Evolutionary conservation across 2,329 filamentous ascomycete genomes (phyloP).

Genomic region (Fusarium newnesense): DNA sequence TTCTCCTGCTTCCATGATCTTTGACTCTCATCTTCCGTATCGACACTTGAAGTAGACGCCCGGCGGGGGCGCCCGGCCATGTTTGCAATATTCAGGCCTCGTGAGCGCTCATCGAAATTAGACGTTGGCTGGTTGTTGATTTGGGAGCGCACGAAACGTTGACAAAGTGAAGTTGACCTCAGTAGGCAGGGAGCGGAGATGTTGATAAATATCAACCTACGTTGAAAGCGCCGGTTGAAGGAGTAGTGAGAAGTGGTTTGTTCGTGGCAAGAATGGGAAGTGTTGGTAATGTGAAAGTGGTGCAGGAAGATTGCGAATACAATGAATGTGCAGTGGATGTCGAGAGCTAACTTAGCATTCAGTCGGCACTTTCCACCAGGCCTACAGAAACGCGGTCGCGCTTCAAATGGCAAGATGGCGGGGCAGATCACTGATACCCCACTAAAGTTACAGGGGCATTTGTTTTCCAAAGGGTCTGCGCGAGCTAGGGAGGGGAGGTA

Average conservation of each 20-base stretch:
- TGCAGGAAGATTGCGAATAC: background rate
- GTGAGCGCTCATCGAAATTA: constrained; percentile 27
- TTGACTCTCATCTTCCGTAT: constrained; percentile 53
- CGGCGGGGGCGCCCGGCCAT: constrained; percentile 56
- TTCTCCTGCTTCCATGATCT: constrained; percentile 50
- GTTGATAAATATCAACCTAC: background rate
- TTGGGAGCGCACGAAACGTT: background rate
- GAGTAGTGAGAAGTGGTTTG: background rate
- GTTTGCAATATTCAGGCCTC: constrained; percentile 42
- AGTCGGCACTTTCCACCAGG: background rate
- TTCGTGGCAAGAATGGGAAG: background rate
- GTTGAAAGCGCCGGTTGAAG: background rate
- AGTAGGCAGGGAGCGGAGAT: background rate
- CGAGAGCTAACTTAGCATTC: background rate
- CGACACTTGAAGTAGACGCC: constrained; percentile 58
- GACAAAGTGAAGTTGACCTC: background rate
- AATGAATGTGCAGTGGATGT: background rate
- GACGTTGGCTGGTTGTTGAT: background rate
- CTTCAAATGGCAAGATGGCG: constrained; percentile 21
- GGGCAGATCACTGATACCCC: constrained; percentile 28
- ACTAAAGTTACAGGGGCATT: constrained; percentile 7
- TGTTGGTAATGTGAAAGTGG: background rate
- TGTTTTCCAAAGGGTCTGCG: background rate
- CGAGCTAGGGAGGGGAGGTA: background rate
- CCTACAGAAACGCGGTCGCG: constrained; percentile 31